A percentile compares a stretch with the other conserved stretches of the same genome.
Evolutionary conservation across 2,329 filamentous ascomycete species (phyloP).

Genomic region (Colletotrichum tropicicola): DNA sequence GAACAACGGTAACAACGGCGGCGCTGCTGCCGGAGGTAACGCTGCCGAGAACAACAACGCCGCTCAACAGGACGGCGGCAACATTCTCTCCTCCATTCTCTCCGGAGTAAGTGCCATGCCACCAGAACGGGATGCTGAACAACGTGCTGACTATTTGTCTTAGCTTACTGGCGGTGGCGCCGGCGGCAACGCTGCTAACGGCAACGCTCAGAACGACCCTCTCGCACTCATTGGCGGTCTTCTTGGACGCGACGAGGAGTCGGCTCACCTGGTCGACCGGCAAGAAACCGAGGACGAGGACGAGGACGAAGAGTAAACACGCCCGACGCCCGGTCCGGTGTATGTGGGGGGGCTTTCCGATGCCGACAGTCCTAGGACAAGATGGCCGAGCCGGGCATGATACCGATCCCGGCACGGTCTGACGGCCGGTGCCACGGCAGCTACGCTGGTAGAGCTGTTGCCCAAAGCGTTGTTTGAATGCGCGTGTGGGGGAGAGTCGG

Average conservation of each 20-base stretch:
- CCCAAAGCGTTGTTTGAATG: background rate
- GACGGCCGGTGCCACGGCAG: background rate
- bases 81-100: slow-evolving; percentile 1
- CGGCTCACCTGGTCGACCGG: background rate
- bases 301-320: background rate
- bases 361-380: background rate
- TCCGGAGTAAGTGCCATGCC: background rate
- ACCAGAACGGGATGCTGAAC: background rate
- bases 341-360: background rate
- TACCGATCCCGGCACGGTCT: background rate
- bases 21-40: background rate
- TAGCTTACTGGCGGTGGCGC: slow-evolving; percentile 1
- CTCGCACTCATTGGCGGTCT: slow-evolving; percentile 8
- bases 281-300: background rate
- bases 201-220: background rate
- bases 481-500: background rate
- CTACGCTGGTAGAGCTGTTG: slow-evolving; percentile 24
- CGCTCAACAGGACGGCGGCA: background rate
- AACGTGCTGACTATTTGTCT: background rate
- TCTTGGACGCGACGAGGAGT: slow-evolving; percentile 15
- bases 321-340: background rate
- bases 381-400: background rate
- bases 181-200: background rate
- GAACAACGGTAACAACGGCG: background rate
- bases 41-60: background rate